Evolutionary conservation across 2,329 filamentous ascomycete genomes (phyloP).

Genomic region (Aspergillus sp.): DNA sequence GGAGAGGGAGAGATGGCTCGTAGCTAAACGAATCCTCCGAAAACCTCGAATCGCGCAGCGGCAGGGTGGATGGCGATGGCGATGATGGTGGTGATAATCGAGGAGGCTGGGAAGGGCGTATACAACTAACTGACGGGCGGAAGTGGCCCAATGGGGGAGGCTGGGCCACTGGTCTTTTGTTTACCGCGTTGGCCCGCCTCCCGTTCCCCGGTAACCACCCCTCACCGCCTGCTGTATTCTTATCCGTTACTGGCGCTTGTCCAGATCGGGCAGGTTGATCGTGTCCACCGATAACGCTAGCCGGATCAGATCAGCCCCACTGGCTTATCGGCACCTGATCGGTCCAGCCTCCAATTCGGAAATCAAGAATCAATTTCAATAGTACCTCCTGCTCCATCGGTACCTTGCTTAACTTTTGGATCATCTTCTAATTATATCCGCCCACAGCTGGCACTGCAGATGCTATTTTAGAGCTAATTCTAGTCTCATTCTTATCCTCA

Average conservation of each 20-base stretch:
- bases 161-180: constrained; percentile 46
- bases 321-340: constrained; percentile 19
- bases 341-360: constrained; percentile 22
- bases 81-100: constrained; percentile 38
- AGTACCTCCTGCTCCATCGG: too few relatives aligned
- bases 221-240: constrained; percentile 32
- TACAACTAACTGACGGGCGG: neutral
- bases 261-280: too few relatives aligned
- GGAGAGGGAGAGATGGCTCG: constrained; percentile 29
- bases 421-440: neutral
- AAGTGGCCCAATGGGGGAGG: constrained; percentile 32
- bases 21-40: constrained; percentile 35
- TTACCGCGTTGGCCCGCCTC: constrained; percentile 29
- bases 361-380: neutral
- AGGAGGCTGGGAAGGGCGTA: constrained; percentile 39
- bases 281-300: constrained; percentile 13
- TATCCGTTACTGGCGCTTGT: neutral
- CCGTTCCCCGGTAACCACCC: constrained; percentile 38
- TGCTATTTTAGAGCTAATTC: too few relatives aligned
- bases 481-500: too few relatives aligned
- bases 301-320: constrained; percentile 9
- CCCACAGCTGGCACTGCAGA: too few relatives aligned
- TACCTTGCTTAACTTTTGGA: too few relatives aligned
- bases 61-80: neutral
- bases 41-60: constrained; percentile 2